Evolutionary conservation across 1,284 basidiomycete species (phyloP), one percentile per base, ranked within the genome.

Genomic region (Kwoniella shivajii): DNA sequence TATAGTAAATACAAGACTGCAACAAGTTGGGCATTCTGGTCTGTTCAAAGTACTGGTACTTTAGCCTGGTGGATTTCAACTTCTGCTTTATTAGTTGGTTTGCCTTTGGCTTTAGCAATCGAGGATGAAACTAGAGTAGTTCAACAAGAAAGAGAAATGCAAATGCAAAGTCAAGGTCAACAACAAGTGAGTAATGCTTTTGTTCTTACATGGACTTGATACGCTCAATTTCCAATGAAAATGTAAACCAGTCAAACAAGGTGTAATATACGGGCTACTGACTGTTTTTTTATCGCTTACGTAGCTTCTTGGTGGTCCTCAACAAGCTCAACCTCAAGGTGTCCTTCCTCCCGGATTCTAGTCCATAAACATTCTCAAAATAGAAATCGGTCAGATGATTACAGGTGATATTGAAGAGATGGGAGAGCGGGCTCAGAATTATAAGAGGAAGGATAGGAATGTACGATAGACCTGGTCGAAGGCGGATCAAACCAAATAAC

Each of bases 61-160:
- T 79, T 94, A 70, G 89, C 92, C 50, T 99, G 95, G 95, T 85
- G 97, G 63, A 82, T 95, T 72, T 95, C 92, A 56, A 99, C 95
- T 16, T 92, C 88, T 45, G 92, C 93, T 0, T 82, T 99, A 47
- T 85, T 99, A 57, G 88, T 99, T 48, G 96, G 91, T 6, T 83
- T 99, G 47, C 95, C 95, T 27, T 84, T 97, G 64, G 92, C 93
- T 1, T 83, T 99, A 65, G 89, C 88, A 55, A 84, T 98, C 63
- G 95, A 99, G 79, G 95, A 96, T 78, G 95, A 99, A 81, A 88
- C 89, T 49, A 92, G 92, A 79, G 85, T 96, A 59, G 88, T 93
- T 5, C 87, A 88, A 56, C 94, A 98, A 80, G 95, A 99, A 80
- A 88, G 90, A 80, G 93, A 98, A 78, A 87, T 93, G 84, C 81